Evolutionary conservation across 164 flowering plant genomes (phyloP), one percentile per base, ranked within the genome.

Genomic region (Santalum album): DNA sequence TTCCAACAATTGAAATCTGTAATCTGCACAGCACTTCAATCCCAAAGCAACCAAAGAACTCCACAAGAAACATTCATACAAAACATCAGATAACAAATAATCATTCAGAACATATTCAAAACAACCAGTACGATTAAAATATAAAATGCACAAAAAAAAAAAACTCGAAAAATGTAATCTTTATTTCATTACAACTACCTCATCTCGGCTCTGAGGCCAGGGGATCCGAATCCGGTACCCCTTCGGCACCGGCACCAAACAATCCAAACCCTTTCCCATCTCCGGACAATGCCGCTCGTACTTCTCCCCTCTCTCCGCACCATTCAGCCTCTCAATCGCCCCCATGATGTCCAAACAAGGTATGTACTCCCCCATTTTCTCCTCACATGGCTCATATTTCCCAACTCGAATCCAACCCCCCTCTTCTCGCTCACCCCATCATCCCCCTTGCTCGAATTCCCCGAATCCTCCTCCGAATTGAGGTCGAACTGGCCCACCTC

Each of bases 291-390:
- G 79, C 63, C 83, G 63, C 70, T 79, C 82, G 46, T 44, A 71
- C 34, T 55, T 71, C 58, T 73, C 78, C 20, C 69, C 77, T 18
- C 58, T 65, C 19, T 45, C 70, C 25, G 65, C 67, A 6, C 60
- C 51, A 49, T 64, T 67, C 53, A 76, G 48, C 57, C 42, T 60
- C 53, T 24, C 44, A 27, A 71, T 61, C 19, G 51, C 72, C 21
- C 72, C 74, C 53, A 45, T 66, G 62, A 78, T 75, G 51, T 79
- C 88, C 70, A 79, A 64, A 70, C 87, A 79, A 2, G 87, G 87
- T 24, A 77, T 64, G 42, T 70, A 75, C n/a, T 79, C 79, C 12
- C 48, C 44, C 72, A 65, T 59, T 17, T 65, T 64, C 55, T 53
- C 54, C 12, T 51, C 69, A 51, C 82, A 77, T 39, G 32, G 39